Conservation (phyloP, 192 early-diverging fungal species). For the Oehlia diaphana region DNA sequence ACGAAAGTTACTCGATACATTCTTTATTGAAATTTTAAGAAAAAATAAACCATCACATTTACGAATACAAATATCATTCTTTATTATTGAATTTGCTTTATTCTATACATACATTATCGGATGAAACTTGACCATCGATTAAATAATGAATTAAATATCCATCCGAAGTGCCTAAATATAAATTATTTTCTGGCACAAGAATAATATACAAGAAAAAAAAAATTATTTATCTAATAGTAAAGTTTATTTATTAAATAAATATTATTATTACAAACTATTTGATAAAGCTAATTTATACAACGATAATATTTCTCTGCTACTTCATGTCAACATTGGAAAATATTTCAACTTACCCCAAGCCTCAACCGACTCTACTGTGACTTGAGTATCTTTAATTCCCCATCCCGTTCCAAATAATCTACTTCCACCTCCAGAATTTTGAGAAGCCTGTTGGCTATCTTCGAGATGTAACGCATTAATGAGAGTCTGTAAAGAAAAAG, state of each 20-base stretch:
- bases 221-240: background rate
- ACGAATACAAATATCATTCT: background rate
- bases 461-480: slow-evolving; percentile 41
- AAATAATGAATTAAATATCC: slow-evolving; percentile 68
- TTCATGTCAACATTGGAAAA: background rate
- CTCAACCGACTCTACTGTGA: slow-evolving; percentile 47
- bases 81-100: background rate
- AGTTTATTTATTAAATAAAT: background rate
- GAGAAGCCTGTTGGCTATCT: slow-evolving; percentile 32
- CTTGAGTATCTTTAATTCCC: slow-evolving; percentile 32
- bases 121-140: slow-evolving; percentile 49
- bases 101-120: slow-evolving; percentile 38
- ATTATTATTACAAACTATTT: background rate
- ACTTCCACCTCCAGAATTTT: slow-evolving; percentile 28
- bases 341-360: slow-evolving; percentile 42
- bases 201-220: background rate
- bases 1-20: slow-evolving; percentile 40
- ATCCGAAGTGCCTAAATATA: slow-evolving; percentile 78
- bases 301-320: background rate
- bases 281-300: background rate
- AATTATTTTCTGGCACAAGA: slow-evolving; percentile 55
- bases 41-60: background rate
- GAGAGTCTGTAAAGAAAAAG: slow-evolving; percentile 54
- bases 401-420: slow-evolving; percentile 25
- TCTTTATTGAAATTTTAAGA: slow-evolving; percentile 15